Evolutionary conservation across 106 monocot genomes (phyloP), one percentile per base, ranked within the genome.

Genomic region (Dioscorea alata): DNA sequence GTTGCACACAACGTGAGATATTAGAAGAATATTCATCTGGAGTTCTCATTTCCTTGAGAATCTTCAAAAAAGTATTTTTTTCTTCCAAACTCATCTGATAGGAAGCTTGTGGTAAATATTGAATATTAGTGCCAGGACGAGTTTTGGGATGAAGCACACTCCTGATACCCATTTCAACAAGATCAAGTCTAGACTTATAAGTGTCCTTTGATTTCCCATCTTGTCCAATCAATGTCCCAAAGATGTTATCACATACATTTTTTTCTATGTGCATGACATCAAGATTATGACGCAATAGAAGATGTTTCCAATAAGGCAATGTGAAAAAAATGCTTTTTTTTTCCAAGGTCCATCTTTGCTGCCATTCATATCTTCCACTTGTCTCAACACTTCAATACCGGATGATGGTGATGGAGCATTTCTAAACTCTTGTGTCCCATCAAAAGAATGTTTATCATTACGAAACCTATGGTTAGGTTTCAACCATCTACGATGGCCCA

Each of bases 401-500:
- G 28, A 28, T 28, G 28, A 28, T 28, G 28, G 28, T 3, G 28
- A 28, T 28, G 28, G 60, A 17, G 35, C 18, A 6, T 23, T 17
- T 50, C 15, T 23, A 12, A 2, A 12, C 50, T 77, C 70, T 15
- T 22, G 4, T 16, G 20, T 65, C 17, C 64, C 70, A 65, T 70
- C 54, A 25, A 77, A 77, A 28, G 21, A 24, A 12, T 64, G 56
- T 49, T 33, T 35, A 16, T 23, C n/a, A 9, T 35, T 64, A 23
- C 31, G 24, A 49, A 49, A 57, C 8, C 32, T 6, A 31, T 16
- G 49, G 32, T 57, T 20, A 2, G 7, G 13, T 12, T 21, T 23
- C 50, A 78, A 50, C 13, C 58, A 78, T 6, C 66, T 49, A n/a
- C 66, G 65, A 60, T 78, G 71, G 9, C 78, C 71, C 48, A 78